Conservation (phyloP, 1,139 yeast genomes). For the Citeromyces hawaiiensis region DNA sequence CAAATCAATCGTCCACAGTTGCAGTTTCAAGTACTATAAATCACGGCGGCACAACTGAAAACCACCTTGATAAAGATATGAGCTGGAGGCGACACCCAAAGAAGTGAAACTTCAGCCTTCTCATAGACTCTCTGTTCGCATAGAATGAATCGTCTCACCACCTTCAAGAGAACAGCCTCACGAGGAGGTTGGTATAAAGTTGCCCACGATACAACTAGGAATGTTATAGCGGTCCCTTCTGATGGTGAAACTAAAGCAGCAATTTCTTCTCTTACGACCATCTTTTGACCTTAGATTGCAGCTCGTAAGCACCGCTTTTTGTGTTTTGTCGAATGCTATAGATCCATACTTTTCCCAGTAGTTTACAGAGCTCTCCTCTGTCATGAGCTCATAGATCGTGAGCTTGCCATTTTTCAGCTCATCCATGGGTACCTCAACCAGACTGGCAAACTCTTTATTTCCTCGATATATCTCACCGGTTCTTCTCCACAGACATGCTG, state of each 20-base stretch:
- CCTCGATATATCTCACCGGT: slow-evolving; percentile 96
- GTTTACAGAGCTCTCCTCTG: slow-evolving; percentile 94
- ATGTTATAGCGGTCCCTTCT: slow-evolving; percentile 88
- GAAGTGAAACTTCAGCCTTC: no score
- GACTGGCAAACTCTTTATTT: slow-evolving; percentile 88
- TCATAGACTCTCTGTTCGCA: no score
- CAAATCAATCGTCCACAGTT: no score
- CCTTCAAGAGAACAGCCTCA: no score
- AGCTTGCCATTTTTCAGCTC: slow-evolving; percentile 86
- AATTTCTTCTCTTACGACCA: slow-evolving; percentile 69
- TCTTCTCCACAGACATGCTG: slow-evolving; percentile 95
- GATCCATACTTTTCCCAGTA: slow-evolving; percentile 98
- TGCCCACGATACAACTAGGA: slow-evolving; percentile 94
- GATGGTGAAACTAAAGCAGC: slow-evolving; percentile 91
- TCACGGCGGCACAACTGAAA: no score
- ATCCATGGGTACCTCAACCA: slow-evolving; percentile 87
- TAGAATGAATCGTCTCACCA: no score
- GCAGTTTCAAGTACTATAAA: no score
- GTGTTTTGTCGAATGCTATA: slow-evolving; percentile 91
- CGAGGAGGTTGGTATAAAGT: slow-evolving; percentile 72
- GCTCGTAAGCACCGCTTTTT: slow-evolving; percentile 87
- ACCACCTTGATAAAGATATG: no score
- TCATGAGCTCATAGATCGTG: slow-evolving; percentile 90
- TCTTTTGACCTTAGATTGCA: slow-evolving; percentile 79
- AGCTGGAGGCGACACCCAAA: no score